Evolutionary conservation across 2,329 filamentous ascomycete species (phyloP).

Genomic region (Fusarium pseudonygamai): DNA sequence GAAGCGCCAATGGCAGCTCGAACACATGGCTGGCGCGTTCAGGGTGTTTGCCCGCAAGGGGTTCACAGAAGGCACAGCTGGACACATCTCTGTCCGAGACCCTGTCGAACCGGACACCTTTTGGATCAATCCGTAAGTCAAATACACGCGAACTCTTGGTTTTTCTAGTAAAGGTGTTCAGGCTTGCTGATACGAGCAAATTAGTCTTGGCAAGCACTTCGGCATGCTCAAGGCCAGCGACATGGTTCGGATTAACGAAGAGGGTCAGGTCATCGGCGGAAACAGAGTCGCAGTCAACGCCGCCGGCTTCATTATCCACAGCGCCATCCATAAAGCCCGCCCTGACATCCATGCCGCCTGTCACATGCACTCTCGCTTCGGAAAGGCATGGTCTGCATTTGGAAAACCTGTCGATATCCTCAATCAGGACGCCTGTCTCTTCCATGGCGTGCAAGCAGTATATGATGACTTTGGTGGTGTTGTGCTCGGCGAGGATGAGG

Average conservation of each 20-base stretch:
- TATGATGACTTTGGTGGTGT: background rate
- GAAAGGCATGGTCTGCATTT: background rate
- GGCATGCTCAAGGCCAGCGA: background rate
- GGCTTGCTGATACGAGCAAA: background rate
- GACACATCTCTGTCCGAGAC: background rate
- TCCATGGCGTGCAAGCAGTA: background rate
- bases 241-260: background rate
- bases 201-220: background rate
- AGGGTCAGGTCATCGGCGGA: background rate
- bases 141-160: background rate
- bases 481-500: background rate
- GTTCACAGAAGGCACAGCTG: background rate
- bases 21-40: background rate
- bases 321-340: background rate
- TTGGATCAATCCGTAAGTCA: background rate
- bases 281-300: background rate
- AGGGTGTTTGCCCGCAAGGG: background rate
- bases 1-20: background rate
- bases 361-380: background rate
- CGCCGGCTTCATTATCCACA: background rate
- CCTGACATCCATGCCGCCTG: background rate
- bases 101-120: background rate
- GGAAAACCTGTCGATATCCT: background rate
- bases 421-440: background rate
- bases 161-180: background rate